phyloP scores from a whole-genome alignment of 1,284 basidiomycete genomes.

The Malassezia restricta region DNA sequence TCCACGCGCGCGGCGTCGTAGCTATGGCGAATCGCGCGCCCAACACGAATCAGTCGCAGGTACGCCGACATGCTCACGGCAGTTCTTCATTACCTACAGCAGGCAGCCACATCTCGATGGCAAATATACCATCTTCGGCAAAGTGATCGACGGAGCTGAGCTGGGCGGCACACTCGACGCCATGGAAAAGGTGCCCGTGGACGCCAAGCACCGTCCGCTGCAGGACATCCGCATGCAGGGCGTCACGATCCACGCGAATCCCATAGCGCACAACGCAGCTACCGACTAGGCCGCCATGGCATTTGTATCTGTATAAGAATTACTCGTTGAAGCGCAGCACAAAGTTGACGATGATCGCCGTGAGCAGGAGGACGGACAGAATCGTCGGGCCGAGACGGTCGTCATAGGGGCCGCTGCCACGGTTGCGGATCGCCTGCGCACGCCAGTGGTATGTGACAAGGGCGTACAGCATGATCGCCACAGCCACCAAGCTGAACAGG shows the following conservation, averaged over 20 bases:
- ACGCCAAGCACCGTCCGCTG: slow-evolving; percentile 73
- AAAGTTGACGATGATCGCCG: slow-evolving; percentile 46
- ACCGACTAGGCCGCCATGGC: background rate
- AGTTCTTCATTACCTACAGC: slow-evolving; percentile 43
- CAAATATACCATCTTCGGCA: slow-evolving; percentile 41
- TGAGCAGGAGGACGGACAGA: slow-evolving; percentile 42
- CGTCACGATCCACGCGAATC: slow-evolving; percentile 90
- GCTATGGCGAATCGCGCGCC: slow-evolving; percentile 44
- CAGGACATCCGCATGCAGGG: slow-evolving; percentile 67
- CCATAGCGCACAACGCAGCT: slow-evolving; percentile 57
- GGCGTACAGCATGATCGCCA: slow-evolving; percentile 93
- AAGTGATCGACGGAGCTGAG: slow-evolving; percentile 39
- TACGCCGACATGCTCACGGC: slow-evolving; percentile 1
- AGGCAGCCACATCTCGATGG: slow-evolving; percentile 38
- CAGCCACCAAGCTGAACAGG: slow-evolving; percentile 88
- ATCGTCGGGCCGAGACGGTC: slow-evolving; percentile 66
- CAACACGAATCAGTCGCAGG: slow-evolving; percentile 34
- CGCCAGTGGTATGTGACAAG: slow-evolving; percentile 92
- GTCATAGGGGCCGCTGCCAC: slow-evolving; percentile 89
- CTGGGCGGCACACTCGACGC: slow-evolving; percentile 28
- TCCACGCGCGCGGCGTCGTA: slow-evolving; percentile 35
- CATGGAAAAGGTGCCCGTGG: slow-evolving; percentile 70
- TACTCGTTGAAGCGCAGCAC: slow-evolving; percentile 40
- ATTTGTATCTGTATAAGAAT: background rate
- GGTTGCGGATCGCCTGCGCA: slow-evolving; percentile 77